Base-by-base conservation (phyloP, 2,329 filamentous ascomycete genomes). In the Orbilia brochopaga region DNA sequence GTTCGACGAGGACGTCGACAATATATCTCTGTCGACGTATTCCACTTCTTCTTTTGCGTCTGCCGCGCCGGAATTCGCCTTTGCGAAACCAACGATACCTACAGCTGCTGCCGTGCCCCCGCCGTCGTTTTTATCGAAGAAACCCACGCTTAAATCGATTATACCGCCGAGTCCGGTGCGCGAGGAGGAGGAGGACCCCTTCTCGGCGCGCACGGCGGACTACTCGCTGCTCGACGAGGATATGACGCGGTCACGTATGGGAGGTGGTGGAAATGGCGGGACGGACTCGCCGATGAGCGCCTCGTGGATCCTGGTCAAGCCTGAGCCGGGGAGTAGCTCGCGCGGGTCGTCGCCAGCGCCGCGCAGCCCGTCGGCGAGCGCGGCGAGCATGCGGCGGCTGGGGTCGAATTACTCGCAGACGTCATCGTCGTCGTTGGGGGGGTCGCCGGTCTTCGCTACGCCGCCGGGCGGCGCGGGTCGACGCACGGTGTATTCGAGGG, bases 271-370 rank as follows among this genome's bases (percentile, higher is more conserved):
- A 40, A 32, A 32, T 8, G 27, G 27, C 4, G 65, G 65, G 30
- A 62, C 55, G 13, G 65, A 69, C 57, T 69, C 65, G 42, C 65
- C 65, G 37, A 69, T 69, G 65, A 62, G 57, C 24, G 65, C 65
- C n/a, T 69, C 65, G 32, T 69, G 65, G 65, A 69, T 69, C 32
- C 44, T 69, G 27, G 65, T 69, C 24, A 69, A 69, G 57, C 65
- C 65, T 13, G 65, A 69, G 52, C 65, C 65, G 10, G 65, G 62
- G 52, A 56, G 51, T 30, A 55, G 61, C 44, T 69, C 65, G 17
- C 56, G 65, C 56, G 57, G 57, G 5, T 69, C 65, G 11, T 69
- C 65, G 4, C 65, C 65, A 13, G 52, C 40, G 35, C 55, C 63
- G 11, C 54, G 24, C 30, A 62, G 57, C 23, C 65, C 65, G 19